Base-by-base conservation (phyloP, 73 alveolate genomes). In the Symbiodinium natans region DNA sequence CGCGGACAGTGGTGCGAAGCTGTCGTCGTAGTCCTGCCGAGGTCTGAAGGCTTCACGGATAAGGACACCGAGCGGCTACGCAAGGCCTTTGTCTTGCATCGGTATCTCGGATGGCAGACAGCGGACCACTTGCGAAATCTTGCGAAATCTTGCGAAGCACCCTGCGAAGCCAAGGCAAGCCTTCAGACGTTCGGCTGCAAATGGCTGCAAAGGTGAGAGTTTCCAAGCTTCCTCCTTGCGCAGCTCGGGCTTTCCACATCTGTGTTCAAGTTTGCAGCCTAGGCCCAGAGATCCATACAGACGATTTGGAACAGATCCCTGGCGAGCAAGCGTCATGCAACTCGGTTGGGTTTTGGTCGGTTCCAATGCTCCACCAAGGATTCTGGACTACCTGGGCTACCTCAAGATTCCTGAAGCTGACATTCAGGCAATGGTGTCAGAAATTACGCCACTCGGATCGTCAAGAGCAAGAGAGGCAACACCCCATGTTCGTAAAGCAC, bases 11-110 rank as follows among this genome's bases (percentile, higher is more conserved):
- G n/a, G n/a, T n/a, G n/a, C n/a, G n/a, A n/a, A n/a, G n/a, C n/a
- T n/a, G n/a, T n/a, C n/a, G n/a, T n/a, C 13, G 29, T 25, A 29
- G 80, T 36, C 80, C 80, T 29, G 36, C 36, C 52, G 6, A 56
- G 89, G n/a, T 40, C 88, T 31, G 97, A 90, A 33, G 97, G 80
- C 29, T 90, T 90, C 88, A 71, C 97, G 3, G 97, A 71, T 77
- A 68, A 68, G 41, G 97, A 90, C 39, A 41, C 80, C 36, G 97
- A 68, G 39, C 88, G 77, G 63, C 46, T 90, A 89, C 87, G 88
- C 27, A 90, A 68, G 33, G 97, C 97, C 54, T 90, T 90, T 31
- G 80, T 90, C 56, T 42, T 68, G 80, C 97, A 90, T 59, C 77
- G 97, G 97, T 31, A 8, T 42, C 88, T 13, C 21, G 10, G 48